Evolutionary conservation across 164 flowering plant genomes (phyloP), one percentile per base, ranked within the genome.

Genomic region (Brasenia schreberi): DNA sequence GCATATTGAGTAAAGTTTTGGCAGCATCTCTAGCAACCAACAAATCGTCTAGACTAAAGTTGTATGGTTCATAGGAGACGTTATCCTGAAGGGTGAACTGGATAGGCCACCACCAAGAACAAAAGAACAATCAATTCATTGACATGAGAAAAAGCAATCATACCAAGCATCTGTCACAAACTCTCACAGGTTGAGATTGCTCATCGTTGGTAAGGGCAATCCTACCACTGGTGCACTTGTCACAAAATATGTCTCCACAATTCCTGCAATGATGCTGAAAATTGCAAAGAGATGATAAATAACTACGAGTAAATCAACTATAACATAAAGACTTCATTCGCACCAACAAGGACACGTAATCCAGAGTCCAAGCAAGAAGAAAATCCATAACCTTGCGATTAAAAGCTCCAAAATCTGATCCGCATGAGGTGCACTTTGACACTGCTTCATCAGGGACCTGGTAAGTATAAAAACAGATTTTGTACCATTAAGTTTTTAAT

Each of bases 211-310:
- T 94, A 27, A 94, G 87, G 71, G 97, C 87, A 73, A 81, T 87
- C 80, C 97, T 84, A 43, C 98, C 98, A 12, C 78, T 85, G 61
- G 98, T 94, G 74, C 98, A 94, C 79, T 89, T 94, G 79, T 89
- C 97, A 79, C 99, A 94, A 75, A 91, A 94, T 65, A 94, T 87
- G 78, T 94, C 99, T 69, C 99, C 97, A 78, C 98, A 94, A 68
- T 91, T 89, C 75, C 99, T 77, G 77, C 97, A 91, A 69, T 91
- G 99, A 78, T 94, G 98, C 99, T 94, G 88, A 65, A 73, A 69
- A 62, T 3, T 14, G 33, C 43, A 67, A 56, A 61, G 5, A 18
- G 42, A 10, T 16, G 63, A 7, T 61, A 61, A 61, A 7, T 11
- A 18, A 10, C 18, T 4, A n/a, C 12, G 18, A 61, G 16, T 9